Percentiles rank a stretch among this genome's conserved stretches.
These are phyloP conservation scores for Phytophthora sp. DNA, from an alignment of 352 stramenopile genomes.

Conservation along the genomic window DNA sequence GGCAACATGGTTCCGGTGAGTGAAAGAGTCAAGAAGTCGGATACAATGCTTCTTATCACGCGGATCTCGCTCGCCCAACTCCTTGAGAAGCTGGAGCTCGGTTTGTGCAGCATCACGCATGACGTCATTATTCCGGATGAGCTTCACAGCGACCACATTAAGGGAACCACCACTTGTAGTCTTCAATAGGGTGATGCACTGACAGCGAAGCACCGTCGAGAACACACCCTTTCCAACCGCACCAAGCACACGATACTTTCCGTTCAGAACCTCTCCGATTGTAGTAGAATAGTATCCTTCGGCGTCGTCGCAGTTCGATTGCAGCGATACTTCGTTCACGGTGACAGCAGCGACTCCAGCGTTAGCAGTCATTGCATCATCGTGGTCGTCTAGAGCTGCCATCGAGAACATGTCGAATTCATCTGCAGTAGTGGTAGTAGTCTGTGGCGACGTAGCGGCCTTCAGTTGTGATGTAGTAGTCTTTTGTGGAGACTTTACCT, in stretches of 20 bases:
- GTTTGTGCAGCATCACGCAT: slow-evolving; percentile 96
- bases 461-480: neutral
- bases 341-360: slow-evolving; percentile 40
- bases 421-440: slow-evolving; percentile 40
- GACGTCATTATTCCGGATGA: slow-evolving; percentile 97
- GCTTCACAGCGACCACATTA: slow-evolving; percentile 81
- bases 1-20: slow-evolving; percentile 95
- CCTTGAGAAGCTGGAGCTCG: slow-evolving; percentile 82
- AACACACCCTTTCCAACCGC: slow-evolving; percentile 98
- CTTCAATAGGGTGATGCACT: slow-evolving; percentile 53
- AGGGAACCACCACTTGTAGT: slow-evolving; percentile 14
- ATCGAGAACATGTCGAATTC: slow-evolving; percentile 91
- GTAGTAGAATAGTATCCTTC: slow-evolving; percentile 98
- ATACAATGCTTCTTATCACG: slow-evolving; percentile 89
- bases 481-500: slow-evolving; percentile 13
- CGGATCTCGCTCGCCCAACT: slow-evolving; percentile 71
- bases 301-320: slow-evolving; percentile 95
- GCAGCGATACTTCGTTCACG: slow-evolving; percentile 50
- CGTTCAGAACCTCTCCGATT: slow-evolving; percentile 94
- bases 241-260: slow-evolving; percentile 93
- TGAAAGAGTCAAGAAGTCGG: slow-evolving; percentile 83
- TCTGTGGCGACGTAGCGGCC: slow-evolving; percentile 1
- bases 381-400: slow-evolving; percentile 68
- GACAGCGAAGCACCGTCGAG: slow-evolving; percentile 97
- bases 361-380: slow-evolving; percentile 42